Base-by-base conservation (phyloP, 345 rosid species). In the Hirschfeldia incana region DNA sequence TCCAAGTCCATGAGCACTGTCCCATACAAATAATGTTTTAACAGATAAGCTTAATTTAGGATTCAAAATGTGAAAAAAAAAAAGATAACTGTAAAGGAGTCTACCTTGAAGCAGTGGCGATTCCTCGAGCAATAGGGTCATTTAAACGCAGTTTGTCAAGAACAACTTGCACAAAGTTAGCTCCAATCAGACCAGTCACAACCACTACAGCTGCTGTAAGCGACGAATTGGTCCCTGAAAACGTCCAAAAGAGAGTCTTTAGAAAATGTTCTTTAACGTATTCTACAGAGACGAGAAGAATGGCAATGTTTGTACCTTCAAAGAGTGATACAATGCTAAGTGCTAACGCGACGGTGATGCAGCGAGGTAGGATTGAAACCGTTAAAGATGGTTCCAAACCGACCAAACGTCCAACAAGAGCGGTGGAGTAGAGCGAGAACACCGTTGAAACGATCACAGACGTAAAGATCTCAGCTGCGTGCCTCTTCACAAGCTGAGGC, bases 1-100 rank as follows among this genome's bases (percentile, higher is more conserved):
- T 84, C 97, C 98, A 83, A 94, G 87, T 81, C 98, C 97, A 81
- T 94, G 98, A 65, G 98, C 97, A 88, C 98, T 94, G 84, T 1
- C 77, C 77, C 34, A 82, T 66, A 67, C 33, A 46, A 62, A 53
- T 0, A 36, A 49, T 49, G 55, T 49, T 49, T 9, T 6, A 9
- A 9, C 13, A 2, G 4, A 13, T 46, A 13, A 13, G 7, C 55
- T 5, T 13, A n/a, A 39, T 39, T 4, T 49, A 13, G 6, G 49
- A 13, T 49, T 49, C 16, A 13, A 46, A 13, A 46, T 13, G 15
- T 4, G 27, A 0, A 64, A 62, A 64, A 67, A 64, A 62, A 64
- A 12, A 67, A 2, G 44, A 15, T 69, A 13, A 53, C 10, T 34
- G 27, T 13, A 33, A 62, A 69, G 67, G 46, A 53, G 10, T 36